Conservation (phyloP, 257 asterid species). For the Euphrasia confusa region DNA sequence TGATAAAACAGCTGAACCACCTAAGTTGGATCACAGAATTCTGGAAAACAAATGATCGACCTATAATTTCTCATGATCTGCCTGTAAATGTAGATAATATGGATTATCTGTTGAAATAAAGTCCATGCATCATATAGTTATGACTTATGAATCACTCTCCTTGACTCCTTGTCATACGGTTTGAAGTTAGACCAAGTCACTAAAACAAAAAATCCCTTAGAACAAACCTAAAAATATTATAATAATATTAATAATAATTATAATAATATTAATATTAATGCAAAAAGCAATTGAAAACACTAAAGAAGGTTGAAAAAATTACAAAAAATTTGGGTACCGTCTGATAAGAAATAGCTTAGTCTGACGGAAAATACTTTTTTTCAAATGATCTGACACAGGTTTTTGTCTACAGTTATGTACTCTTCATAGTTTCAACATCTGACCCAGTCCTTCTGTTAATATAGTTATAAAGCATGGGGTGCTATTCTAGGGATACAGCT, state of each 20-base stretch:
- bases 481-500: constrained; percentile 82
- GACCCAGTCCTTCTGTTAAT: constrained; percentile 20
- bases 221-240: too few species aligned
- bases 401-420: constrained; percentile 5
- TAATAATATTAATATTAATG: too few species aligned
- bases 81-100: not conserved
- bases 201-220: too few species aligned
- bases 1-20: constrained; percentile 10
- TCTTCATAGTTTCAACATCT: constrained; percentile 16
- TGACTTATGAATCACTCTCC: too few species aligned
- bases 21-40: not conserved
- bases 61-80: not conserved
- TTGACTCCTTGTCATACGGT: too few species aligned
- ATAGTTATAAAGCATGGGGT: constrained; percentile 99
- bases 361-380: too few species aligned
- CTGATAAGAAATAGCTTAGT: not conserved
- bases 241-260: too few species aligned
- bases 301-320: too few species aligned
- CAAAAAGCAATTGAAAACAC: too few species aligned
- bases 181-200: too few species aligned
- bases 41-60: not conserved
- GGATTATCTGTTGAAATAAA: not conserved
- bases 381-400: too few species aligned
- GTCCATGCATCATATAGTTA: too few species aligned
- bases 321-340: not conserved